These are phyloP conservation scores for Astragalus glycyphyllos DNA, from an alignment of 306 rosid species.

Conservation along the genomic window DNA sequence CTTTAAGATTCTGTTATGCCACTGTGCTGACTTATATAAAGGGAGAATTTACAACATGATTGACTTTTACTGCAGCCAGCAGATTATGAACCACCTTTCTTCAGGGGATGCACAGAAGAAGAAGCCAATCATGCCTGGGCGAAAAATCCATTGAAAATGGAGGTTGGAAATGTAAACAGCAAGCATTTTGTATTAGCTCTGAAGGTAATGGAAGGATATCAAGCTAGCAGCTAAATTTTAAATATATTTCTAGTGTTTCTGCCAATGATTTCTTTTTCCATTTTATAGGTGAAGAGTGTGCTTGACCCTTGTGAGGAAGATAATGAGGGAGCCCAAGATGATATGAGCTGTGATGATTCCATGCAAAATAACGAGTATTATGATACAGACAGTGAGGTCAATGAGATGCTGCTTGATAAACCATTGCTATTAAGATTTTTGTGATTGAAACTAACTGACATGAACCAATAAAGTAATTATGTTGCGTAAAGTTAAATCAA, in stretches of 20 bases:
- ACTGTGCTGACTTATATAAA: neutral
- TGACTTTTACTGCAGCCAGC: conserved; percentile 72
- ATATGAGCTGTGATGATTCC: conserved; percentile 52
- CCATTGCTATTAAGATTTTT: conserved; percentile 19
- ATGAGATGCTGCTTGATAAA: conserved; percentile 33
- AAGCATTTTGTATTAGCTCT: conserved; percentile 92
- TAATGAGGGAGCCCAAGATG: conserved; percentile 54
- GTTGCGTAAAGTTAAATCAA: conserved; percentile 20
- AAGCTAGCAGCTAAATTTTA: conserved; percentile 15
- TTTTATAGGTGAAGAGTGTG: conserved; percentile 58
- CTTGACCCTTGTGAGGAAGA: conserved; percentile 67
- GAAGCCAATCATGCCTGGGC: conserved; percentile 80
- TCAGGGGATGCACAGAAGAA: conserved; percentile 78
- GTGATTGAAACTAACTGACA: conserved; percentile 2
- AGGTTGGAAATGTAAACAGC: conserved; percentile 96
- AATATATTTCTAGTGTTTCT: conserved; percentile 24
- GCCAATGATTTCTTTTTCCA: conserved; percentile 24
- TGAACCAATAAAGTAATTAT: conserved; percentile 23
- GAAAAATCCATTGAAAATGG: conserved; percentile 89
- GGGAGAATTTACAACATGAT: neutral
- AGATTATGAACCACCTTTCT: conserved; percentile 97
- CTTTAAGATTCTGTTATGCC: conserved; percentile 28
- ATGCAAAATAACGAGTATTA: conserved; percentile 50
- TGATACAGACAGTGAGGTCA: conserved; percentile 63
- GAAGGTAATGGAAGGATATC: conserved; percentile 65